Evolutionary conservation across 2,329 filamentous ascomycete species (phyloP).

Genomic region (Byssoonygena ceratinophila): DNA sequence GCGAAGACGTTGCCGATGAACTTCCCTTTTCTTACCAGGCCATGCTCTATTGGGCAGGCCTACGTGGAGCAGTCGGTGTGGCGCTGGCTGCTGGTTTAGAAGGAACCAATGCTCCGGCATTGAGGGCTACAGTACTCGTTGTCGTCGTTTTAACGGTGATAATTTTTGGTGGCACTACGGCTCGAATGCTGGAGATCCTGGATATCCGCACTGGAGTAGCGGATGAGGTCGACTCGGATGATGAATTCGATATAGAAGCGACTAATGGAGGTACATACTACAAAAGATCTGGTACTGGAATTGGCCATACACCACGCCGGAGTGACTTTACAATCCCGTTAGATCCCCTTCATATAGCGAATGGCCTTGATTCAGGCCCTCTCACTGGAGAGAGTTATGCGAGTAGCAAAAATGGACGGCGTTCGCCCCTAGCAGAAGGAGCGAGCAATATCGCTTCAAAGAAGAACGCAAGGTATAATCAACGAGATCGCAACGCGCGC

Average conservation of each 20-base stretch:
- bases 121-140: slow-evolving; percentile 91
- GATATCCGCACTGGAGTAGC: slow-evolving; percentile 94
- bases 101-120: slow-evolving; percentile 67
- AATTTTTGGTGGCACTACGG: slow-evolving; percentile 95
- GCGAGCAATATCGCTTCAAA: slow-evolving; percentile 34
- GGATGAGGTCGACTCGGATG: slow-evolving; percentile 93
- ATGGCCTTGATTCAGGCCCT: slow-evolving; percentile 23
- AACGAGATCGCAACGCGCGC: slow-evolving; percentile 37
- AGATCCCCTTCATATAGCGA: slow-evolving; percentile 38
- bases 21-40: slow-evolving; percentile 90
- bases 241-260: slow-evolving; percentile 92
- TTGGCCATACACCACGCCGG: slow-evolving; percentile 64
- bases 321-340: slow-evolving; percentile 50
- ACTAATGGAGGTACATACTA: slow-evolving; percentile 63
- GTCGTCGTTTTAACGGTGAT: slow-evolving; percentile 97
- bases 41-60: slow-evolving; percentile 99
- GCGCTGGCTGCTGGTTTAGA: slow-evolving; percentile 80
- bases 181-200: slow-evolving; percentile 92
- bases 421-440: slow-evolving; percentile 37
- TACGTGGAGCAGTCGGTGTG: slow-evolving; percentile 90
- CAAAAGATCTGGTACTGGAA: slow-evolving; percentile 64
- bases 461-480: slow-evolving; percentile 43
- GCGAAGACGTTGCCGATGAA: slow-evolving; percentile 70
- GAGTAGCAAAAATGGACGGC: slow-evolving; percentile 46
- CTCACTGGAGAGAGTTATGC: slow-evolving; percentile 41